A percentile compares a stretch with the other conserved stretches of the same genome.
These are phyloP conservation scores for Colletotrichum cordylinicola DNA, from an alignment of 2,329 filamentous ascomycete genomes.

Conservation along the genomic window DNA sequence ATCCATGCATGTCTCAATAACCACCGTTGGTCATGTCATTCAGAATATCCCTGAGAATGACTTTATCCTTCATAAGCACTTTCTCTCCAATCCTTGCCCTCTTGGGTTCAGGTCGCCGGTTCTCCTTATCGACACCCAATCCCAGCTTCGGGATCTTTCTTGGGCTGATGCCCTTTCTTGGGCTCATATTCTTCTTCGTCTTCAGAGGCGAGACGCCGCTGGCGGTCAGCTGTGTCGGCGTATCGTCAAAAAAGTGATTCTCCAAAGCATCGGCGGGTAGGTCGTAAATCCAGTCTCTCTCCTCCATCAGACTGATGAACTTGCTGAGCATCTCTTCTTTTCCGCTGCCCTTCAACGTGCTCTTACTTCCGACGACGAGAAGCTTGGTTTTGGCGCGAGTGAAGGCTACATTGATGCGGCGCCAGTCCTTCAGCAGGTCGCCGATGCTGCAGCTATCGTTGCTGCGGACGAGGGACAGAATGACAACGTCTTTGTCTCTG, in stretches of 20 bases:
- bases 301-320: constrained; percentile 80
- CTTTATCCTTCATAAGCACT: constrained; percentile 68
- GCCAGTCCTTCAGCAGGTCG: constrained; percentile 88
- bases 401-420: constrained; percentile 93
- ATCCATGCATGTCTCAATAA: constrained; percentile 30
- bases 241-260: constrained; percentile 71
- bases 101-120: constrained; percentile 55
- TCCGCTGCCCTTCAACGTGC: constrained; percentile 77
- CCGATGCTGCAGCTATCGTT: constrained; percentile 87
- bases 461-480: constrained; percentile 86
- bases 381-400: constrained; percentile 93
- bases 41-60: constrained; percentile 77
- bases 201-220: constrained; percentile 24
- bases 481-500: constrained; percentile 90
- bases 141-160: constrained; percentile 12
- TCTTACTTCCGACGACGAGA: constrained; percentile 82
- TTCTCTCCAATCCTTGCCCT: constrained; percentile 64
- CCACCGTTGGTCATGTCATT: constrained; percentile 68
- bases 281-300: constrained; percentile 80
- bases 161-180: neutral
- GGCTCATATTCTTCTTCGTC: neutral
- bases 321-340: constrained; percentile 76
- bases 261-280: constrained; percentile 69
- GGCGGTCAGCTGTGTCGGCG: constrained; percentile 52
- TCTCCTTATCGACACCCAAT: constrained; percentile 45